Evolutionary conservation across 495 filamentous ascomycete genomes (phyloP).

Genomic region (Jackrogersella minutella): DNA sequence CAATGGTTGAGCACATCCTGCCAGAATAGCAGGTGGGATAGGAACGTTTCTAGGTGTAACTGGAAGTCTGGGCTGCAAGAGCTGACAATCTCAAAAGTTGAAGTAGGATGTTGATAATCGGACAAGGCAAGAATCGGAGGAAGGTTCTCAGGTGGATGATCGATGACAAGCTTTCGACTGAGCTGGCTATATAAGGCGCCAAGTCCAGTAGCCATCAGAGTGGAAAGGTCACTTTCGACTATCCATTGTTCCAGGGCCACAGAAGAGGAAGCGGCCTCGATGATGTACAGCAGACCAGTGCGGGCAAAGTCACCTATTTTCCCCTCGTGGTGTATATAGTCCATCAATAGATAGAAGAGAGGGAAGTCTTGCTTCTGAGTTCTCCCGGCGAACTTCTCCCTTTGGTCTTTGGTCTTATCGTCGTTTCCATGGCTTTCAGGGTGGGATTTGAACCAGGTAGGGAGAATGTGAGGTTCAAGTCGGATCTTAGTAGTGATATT

Average conservation of each 20-base stretch:
- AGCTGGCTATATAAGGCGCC: slow-evolving; percentile 97
- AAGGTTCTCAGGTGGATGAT: slow-evolving; percentile 67
- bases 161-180: slow-evolving; percentile 74
- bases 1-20: slow-evolving; percentile 98
- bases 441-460: slow-evolving; percentile 82
- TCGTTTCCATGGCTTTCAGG: slow-evolving; percentile 46
- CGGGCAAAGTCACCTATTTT: slow-evolving; percentile 96
- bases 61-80: slow-evolving; percentile 75
- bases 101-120: slow-evolving; percentile 72
- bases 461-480: slow-evolving; percentile 80
- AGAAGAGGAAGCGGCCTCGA: slow-evolving; percentile 88
- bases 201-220: slow-evolving; percentile 94
- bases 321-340: slow-evolving; percentile 94
- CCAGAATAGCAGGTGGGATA: slow-evolving; percentile 96
- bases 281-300: slow-evolving; percentile 93
- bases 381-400: slow-evolving; percentile 79
- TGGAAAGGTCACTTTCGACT: slow-evolving; percentile 94
- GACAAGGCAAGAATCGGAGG: slow-evolving; percentile 86
- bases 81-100: slow-evolving; percentile 71
- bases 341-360: slow-evolving; percentile 91
- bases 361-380: slow-evolving; percentile 95
- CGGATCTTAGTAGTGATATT: slow-evolving; percentile 94
- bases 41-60: slow-evolving; percentile 85
- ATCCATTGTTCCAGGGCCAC: slow-evolving; percentile 90
- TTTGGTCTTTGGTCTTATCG: slow-evolving; percentile 55